Conservation (phyloP, 2,329 filamentous ascomycete species). For the Xylariaceae sp. region DNA sequence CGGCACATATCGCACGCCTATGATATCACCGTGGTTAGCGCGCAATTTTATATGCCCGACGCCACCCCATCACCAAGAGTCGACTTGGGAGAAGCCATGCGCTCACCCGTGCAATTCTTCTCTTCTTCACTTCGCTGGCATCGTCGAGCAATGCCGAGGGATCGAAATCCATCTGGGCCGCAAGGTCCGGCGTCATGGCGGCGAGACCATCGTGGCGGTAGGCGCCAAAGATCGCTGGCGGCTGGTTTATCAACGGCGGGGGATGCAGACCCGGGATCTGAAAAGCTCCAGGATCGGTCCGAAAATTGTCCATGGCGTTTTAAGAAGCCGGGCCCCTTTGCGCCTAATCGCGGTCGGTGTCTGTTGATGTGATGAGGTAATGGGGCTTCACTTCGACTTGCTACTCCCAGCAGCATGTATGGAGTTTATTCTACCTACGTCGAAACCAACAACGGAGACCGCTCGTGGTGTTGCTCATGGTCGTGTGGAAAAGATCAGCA, state of each 20-base stretch:
- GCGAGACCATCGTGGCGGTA: slow-evolving; percentile 57
- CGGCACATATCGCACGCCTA: slow-evolving; percentile 89
- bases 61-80: background rate
- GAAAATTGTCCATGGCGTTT: slow-evolving; percentile 44
- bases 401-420: background rate
- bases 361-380: background rate
- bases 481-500: background rate
- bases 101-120: slow-evolving; percentile 79
- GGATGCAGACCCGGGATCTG: slow-evolving; percentile 52
- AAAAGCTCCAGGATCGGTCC: slow-evolving; percentile 40
- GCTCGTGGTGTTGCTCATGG: background rate
- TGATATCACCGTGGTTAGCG: slow-evolving; percentile 9
- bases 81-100: background rate
- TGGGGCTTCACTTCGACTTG: background rate
- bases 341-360: slow-evolving; percentile 8
- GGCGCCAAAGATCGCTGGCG: slow-evolving; percentile 62
- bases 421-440: slow-evolving; percentile 4
- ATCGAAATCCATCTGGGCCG: slow-evolving; percentile 56
- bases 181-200: slow-evolving; percentile 51
- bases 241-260: slow-evolving; percentile 58
- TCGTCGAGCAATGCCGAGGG: slow-evolving; percentile 55
- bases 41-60: background rate
- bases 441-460: slow-evolving; percentile 4
- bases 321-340: slow-evolving; percentile 1
- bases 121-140: slow-evolving; percentile 76